Percentiles rank a stretch among this genome's conserved stretches.
phyloP scores from a whole-genome alignment of 805 yeast species.

The Kazachstania africana region DNA sequence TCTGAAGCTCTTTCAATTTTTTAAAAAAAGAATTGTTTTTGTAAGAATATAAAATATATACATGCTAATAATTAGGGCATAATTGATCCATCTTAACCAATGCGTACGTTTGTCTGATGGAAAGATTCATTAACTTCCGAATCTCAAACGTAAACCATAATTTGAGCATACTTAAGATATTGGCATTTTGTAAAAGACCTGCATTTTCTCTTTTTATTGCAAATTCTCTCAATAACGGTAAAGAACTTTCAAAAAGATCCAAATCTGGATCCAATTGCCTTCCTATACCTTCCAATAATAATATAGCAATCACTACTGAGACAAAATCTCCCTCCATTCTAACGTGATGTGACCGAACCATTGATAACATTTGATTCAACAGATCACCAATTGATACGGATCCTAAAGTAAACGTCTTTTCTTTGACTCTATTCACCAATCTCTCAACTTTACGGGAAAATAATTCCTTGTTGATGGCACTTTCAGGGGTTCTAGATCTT shows the following conservation, averaged over 20 bases:
- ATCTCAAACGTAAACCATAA: slow-evolving; percentile 88
- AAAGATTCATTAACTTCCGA: slow-evolving; percentile 72
- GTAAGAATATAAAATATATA: not conserved
- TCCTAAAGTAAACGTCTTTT: slow-evolving; percentile 85
- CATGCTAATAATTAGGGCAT: slow-evolving; percentile 45
- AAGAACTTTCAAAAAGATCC: slow-evolving; percentile 86
- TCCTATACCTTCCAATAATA: slow-evolving; percentile 89
- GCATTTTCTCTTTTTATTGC: slow-evolving; percentile 56
- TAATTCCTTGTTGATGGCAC: slow-evolving; percentile 72
- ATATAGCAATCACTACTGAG: slow-evolving; percentile 87
- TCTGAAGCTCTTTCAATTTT: too few species aligned
- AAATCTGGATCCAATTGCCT: slow-evolving; percentile 85
- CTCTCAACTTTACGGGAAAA: slow-evolving; percentile 82
- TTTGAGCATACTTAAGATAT: slow-evolving; percentile 69
- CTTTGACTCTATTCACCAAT: slow-evolving; percentile 68
- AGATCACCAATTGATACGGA: slow-evolving; percentile 86
- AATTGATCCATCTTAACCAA: slow-evolving; percentile 54
- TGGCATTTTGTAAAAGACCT: slow-evolving; percentile 40
- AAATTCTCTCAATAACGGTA: slow-evolving; percentile 75
- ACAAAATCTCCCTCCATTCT: slow-evolving; percentile 96
- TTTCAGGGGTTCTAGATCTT: slow-evolving; percentile 87
- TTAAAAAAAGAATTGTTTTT: too few species aligned
- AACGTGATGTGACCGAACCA: slow-evolving; percentile 93
- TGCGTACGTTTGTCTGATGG: slow-evolving; percentile 56
- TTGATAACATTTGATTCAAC: slow-evolving; percentile 70